Evolutionary conservation across 441 rosid species (phyloP), one percentile per base, ranked within the genome.

Genomic region (Syzygium malaccense): DNA sequence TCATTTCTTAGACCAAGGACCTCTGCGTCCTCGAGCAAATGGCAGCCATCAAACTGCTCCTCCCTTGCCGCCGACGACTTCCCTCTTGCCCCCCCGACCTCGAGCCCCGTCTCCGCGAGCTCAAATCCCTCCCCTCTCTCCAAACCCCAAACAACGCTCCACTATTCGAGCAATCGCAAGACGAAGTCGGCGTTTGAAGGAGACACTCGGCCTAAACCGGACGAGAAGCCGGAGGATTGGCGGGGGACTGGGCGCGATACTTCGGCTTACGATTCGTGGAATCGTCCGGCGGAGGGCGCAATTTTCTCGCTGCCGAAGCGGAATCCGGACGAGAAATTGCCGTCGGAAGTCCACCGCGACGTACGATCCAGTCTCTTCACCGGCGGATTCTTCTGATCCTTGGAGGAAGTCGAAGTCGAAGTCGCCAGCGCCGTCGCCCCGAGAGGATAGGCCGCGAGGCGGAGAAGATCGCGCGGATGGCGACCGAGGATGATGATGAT

Each of bases 31-130:
- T 7, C 48, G 2, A 45, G 49, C 96, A 95, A 90, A 88, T 95
- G 88, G 94, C 98, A 79, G 93, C 95, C 37, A 94, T 97, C 90
- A 94, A 96, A 45, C 79, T 93, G 94, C 79, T 95, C 96, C 88
- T 85, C 91, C 49, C 92, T 95, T 89, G 86, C 93, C 26, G 18
- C 18, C 18, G 55, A 14, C 55, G 48, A 45, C 48, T 45, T 94
- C 95, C 9, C 85, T 87, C 53, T 96, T 97, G 18, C 96, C 96
- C 99, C 37, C 48, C 92, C 86, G 95, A 97, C 80, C 93, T 97
- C 91, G 96, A 97, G 28, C 55, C 92, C 88, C 97, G 98, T 25
- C 95, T 95, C 91, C 94, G 92, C 71, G 92, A 94, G n/a, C 99
- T 97, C 91, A 95, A 96, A 80, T 93, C 98, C 68, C 88, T 93